A percentile compares a stretch with the other conserved stretches of the same genome.
phyloP scores from a whole-genome alignment of 2,329 filamentous ascomycete species.

The Aspergillus bombycis region DNA sequence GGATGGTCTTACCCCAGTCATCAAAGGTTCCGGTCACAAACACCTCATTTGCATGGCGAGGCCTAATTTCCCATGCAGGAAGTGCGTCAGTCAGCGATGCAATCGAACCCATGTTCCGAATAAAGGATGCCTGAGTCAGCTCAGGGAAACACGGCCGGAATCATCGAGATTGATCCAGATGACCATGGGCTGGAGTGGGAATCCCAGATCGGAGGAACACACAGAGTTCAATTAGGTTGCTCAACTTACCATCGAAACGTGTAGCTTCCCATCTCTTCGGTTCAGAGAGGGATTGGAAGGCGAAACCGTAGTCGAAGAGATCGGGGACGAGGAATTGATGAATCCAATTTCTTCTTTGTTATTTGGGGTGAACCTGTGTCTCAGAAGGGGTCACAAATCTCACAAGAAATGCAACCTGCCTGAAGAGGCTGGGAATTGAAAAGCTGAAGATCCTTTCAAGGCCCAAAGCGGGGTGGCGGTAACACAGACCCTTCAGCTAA shows the following conservation, averaged over 20 bases:
- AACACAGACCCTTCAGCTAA: slow-evolving; percentile 10
- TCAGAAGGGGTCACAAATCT: neutral
- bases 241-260: slow-evolving; percentile 43
- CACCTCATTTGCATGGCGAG: slow-evolving; percentile 80
- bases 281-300: slow-evolving; percentile 6
- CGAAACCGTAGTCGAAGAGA: neutral
- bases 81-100: slow-evolving; percentile 32
- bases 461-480: slow-evolving; percentile 9
- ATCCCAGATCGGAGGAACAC: slow-evolving; percentile 18
- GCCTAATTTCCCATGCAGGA: slow-evolving; percentile 59
- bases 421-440: slow-evolving; percentile 7
- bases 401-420: neutral
- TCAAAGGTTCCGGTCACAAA: slow-evolving; percentile 96
- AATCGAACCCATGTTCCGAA: slow-evolving; percentile 14
- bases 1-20: slow-evolving; percentile 84
- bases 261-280: slow-evolving; percentile 36
- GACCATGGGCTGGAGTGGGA: neutral
- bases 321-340: neutral
- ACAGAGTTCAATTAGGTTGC: slow-evolving; percentile 8
- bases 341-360: neutral
- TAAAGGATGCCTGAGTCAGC: neutral
- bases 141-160: neutral
- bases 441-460: slow-evolving; percentile 4
- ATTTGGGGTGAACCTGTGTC: neutral
- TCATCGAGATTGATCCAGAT: neutral